Base-by-base conservation (phyloP, 768 basidiomycete species). In the Xanthoconium purpureum region DNA sequence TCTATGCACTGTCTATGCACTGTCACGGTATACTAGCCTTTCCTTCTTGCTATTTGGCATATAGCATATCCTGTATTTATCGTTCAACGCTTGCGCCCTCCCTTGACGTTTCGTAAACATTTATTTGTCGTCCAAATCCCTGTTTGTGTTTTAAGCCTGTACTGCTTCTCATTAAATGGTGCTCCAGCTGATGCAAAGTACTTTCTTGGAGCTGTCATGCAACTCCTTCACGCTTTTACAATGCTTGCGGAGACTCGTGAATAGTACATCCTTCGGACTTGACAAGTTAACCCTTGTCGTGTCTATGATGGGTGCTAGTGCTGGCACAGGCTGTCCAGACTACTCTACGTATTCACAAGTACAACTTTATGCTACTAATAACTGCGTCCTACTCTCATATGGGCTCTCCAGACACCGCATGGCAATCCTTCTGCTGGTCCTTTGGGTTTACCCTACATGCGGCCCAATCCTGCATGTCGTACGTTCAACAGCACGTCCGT, bases 401-500 rank as follows among this genome's bases (percentile, higher is more conserved):
- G 40, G 17, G 53, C 33, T 15, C 20, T 54, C 38, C 54, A 88
- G 86, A 73, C 56, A 14, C 80, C 84, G 30, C 88, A 88, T 64
- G 85, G 82, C 3, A 77, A 77, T 36, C 74, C 74, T 37, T 89
- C 88, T 3, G 66, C 70, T 7, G 89, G 89, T 13, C 79, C 82
- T 24, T 70, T 90, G 57, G 75, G 73, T 5, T 71, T 90, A 55
- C 89, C 89, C 14, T 87, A 75, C 67, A 91, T 91, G 88, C 76
- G 89, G 30, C 89, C 88, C 33, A 74, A 75, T 42, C 81, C 80
- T 33, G 80, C 74, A 20, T 91, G 89, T 63, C 79, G 89, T 45
- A 90, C 89, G 1, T 91, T 89, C 73, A 87, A 84, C 55, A 89
- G 87, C 63, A 77, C 82, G 28, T 80, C 84, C 18, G 89, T 91